Evolutionary conservation across 129 eudicot genomes (phyloP).

Genomic region (Escallonia rubra): DNA sequence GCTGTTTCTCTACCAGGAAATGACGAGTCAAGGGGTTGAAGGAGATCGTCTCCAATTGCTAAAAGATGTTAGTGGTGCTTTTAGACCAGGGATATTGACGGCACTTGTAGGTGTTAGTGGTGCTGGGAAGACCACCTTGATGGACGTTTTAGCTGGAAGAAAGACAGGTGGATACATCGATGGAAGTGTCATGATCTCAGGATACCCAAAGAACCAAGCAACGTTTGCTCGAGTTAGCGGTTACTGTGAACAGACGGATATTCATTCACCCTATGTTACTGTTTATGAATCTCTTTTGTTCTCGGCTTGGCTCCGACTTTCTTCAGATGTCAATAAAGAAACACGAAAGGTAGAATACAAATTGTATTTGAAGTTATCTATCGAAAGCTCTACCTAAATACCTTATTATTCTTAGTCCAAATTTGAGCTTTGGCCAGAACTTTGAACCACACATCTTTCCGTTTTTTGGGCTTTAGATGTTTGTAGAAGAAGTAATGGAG

Average conservation of each 20-base stretch:
- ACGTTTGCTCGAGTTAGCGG: constrained; percentile 84
- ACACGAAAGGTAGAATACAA: constrained; percentile 35
- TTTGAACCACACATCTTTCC: no score
- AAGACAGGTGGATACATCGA: constrained; percentile 72
- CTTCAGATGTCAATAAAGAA: constrained; percentile 44
- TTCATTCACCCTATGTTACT: constrained; percentile 80
- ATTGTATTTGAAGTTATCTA: not conserved
- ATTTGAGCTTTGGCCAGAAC: not conserved
- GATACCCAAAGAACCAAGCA: constrained; percentile 73
- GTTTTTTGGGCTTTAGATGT: constrained; percentile 30
- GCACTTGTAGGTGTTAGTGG: constrained; percentile 87
- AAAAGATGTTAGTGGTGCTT: constrained; percentile 70
- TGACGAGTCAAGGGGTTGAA: constrained; percentile 57
- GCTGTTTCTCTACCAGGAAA: constrained; percentile 40
- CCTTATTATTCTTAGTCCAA: not conserved
- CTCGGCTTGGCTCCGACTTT: constrained; percentile 73
- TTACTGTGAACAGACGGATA: constrained; percentile 82
- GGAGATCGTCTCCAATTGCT: constrained; percentile 70
- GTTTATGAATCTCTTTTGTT: constrained; percentile 63
- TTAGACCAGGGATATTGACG: constrained; percentile 77
- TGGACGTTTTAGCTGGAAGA: constrained; percentile 86
- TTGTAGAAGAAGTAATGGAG: constrained; percentile 79
- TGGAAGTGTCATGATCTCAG: constrained; percentile 64
- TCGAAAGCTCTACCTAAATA: not conserved
- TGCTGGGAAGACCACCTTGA: constrained; percentile 83